Evolutionary conservation across 2,329 filamentous ascomycete genomes (phyloP), one percentile per base, ranked within the genome.

Genomic region (Fusarium robinianum): DNA sequence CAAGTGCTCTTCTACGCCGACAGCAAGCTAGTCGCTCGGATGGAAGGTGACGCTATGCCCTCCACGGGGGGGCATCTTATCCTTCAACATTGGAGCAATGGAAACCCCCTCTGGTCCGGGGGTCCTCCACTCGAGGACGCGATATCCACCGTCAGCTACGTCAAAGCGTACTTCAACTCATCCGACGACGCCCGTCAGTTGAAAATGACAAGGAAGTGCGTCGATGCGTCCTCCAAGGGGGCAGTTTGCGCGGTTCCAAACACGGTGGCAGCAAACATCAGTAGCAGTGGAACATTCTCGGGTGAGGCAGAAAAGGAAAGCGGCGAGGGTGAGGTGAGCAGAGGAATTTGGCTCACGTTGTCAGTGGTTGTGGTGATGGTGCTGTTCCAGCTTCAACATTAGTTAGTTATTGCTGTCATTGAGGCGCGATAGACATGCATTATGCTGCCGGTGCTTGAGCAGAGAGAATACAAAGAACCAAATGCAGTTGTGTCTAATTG

Each of bases 161-260:
- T 90, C 44, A 89, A 88, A 64, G 84, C 83, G 0, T 92, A 91
- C 66, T 92, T 90, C 72, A 91, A 91, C 71, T 84, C 84, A 11
- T 83, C 84, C 3, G 56, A 72, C 14, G 51, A 58, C 3, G 23
- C 47, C 4, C 37, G 37, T 22, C 58, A 55, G 31, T 25, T 34
- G 17, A 33, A 33, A 21, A 42, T 34, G 29, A 39, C 25, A 17
- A 37, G 32, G 9, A 31, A 24, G 17, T 64, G 62, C 15, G 27
- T 36, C 8, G 14, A 32, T 14, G 25, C 18, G n/a, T 35, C 51
- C 29, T 31, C 32, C 7, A 36, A 39, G 19, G 40, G 26, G 15
- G 27, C 54, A n/a, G 35, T 53, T 6, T 69, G 66, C 36, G 21
- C 22, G n/a, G 43, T 67, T 17, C 52, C 53, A 2, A 41, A 60